Evolutionary conservation across 805 yeast species (phyloP), one percentile per base, ranked within the genome.

Genomic region (Candida taoyuanica): DNA sequence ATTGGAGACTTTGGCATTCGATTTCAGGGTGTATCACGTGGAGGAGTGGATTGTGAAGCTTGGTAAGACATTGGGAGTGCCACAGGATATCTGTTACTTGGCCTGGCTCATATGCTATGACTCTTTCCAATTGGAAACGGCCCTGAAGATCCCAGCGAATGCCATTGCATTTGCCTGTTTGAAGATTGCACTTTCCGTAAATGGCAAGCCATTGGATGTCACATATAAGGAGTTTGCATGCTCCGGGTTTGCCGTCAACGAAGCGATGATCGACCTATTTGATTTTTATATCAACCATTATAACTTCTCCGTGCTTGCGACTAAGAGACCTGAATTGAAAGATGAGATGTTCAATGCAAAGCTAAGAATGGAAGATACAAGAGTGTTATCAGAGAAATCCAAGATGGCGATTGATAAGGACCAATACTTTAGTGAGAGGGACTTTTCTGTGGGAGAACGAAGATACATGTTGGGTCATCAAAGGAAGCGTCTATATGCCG

Each of bases 21-120:
- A 88, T 58, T 85, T 86, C 52, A 70, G 94, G 48, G 70, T 74
- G 30, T 76, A 77, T 36, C 76, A 75, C 34, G 70, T 77, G 19
- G 95, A 86, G 56, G 78, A 75, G 47, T 71, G 77, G 46, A 67
- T 84, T 8, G 70, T 85, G 15, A 80, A 81, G 49, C 69, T 74
- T 46, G 70, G 74, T 31, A 84, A 75, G 53, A 69, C 64, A 37
- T 63, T 71, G 34, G 56, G 60, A 2, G 44, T 78, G 12, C 64
- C 69, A 17, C 67, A 71, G 47, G 68, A 72, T 13, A 55, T 71
- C 9, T 71, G 80, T 5, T 64, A 70, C 47, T 57, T 76, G 27
- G 77, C 84, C 2, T 88, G 95, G 95, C 59, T 76, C n/a, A 68
- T 87, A 2, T 67, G 79, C n/a, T 76, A 76, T 49, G 97, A 88